Conservation (phyloP, 768 basidiomycete species). For the Suillus ampliporus region DNA sequence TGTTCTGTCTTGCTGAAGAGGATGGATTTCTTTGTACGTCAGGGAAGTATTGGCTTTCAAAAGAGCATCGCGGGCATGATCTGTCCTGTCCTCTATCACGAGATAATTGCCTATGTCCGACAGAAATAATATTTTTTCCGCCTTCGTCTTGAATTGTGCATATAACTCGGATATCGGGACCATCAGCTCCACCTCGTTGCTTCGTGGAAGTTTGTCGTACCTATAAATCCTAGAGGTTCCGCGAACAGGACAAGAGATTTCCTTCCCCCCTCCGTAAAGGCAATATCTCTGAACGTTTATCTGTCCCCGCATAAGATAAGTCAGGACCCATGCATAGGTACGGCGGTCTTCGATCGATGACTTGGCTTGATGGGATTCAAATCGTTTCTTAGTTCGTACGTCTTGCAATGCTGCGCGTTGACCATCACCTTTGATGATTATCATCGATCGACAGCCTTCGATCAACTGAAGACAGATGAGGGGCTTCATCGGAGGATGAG, state of each 20-base stretch:
- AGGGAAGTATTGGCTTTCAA: background rate
- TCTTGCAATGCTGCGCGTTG: background rate
- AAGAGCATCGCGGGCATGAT: background rate
- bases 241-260: slow-evolving; percentile 16
- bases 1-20: background rate
- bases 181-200: slow-evolving; percentile 14
- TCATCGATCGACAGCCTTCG: background rate
- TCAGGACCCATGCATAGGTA: slow-evolving; percentile 24
- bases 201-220: slow-evolving; percentile 10
- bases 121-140: background rate
- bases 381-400: slow-evolving; percentile 6
- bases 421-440: slow-evolving; percentile 1
- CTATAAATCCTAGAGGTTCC: slow-evolving; percentile 21
- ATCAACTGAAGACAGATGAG: background rate
- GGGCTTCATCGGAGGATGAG: background rate
- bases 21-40: background rate
- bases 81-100: background rate
- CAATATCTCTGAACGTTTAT: slow-evolving; percentile 14
- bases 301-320: slow-evolving; percentile 18
- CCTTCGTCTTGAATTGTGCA: slow-evolving; percentile 4
- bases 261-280: slow-evolving; percentile 19
- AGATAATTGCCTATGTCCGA: background rate
- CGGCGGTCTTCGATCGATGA: slow-evolving; percentile 33
- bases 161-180: slow-evolving; percentile 18
- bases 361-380: slow-evolving; percentile 9